phyloP scores from a whole-genome alignment of 208 protist genomes.

The Leishmania amazonensis region DNA sequence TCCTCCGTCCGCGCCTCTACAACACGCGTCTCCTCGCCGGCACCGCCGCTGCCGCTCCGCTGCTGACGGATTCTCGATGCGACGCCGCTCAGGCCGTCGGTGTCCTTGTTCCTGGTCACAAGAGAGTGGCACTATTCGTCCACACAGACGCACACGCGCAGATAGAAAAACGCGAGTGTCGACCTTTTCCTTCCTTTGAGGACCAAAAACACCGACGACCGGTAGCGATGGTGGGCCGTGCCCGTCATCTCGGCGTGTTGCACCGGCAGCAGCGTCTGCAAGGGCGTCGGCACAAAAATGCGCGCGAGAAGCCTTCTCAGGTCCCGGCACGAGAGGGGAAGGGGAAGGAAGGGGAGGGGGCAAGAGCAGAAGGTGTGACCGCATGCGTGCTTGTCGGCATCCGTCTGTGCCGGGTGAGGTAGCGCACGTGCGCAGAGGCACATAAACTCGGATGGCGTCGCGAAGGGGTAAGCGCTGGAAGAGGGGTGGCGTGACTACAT shows the following conservation, averaged over 20 bases:
- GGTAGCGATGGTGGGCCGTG: not conserved
- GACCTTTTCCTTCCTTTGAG: not conserved
- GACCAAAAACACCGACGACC: not conserved
- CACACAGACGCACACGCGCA: not conserved
- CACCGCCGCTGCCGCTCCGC: not conserved
- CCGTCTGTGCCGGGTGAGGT: not conserved
- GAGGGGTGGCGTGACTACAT: not conserved
- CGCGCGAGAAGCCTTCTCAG: not conserved
- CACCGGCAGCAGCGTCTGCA: not conserved
- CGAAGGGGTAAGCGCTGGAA: not conserved
- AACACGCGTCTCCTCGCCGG: not conserved
- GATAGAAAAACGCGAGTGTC: not conserved
- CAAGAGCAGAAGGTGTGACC: not conserved
- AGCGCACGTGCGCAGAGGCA: not conserved
- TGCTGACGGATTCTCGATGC: not conserved
- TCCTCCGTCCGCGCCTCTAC: slow-evolving; percentile 4
- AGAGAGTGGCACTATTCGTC: slow-evolving; percentile 10
- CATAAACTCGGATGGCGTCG: not conserved
- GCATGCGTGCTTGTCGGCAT: not conserved
- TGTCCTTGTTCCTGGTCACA: not conserved
- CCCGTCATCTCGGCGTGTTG: not conserved
- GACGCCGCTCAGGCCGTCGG: not conserved
- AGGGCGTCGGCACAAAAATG: not conserved
- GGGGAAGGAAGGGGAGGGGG: not conserved
- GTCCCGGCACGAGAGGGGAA: not conserved